A percentile compares a stretch with the other conserved stretches of the same genome.
Evolutionary conservation across 2,329 filamentous ascomycete species (phyloP).

Genomic region (Claviceps cyperi): DNA sequence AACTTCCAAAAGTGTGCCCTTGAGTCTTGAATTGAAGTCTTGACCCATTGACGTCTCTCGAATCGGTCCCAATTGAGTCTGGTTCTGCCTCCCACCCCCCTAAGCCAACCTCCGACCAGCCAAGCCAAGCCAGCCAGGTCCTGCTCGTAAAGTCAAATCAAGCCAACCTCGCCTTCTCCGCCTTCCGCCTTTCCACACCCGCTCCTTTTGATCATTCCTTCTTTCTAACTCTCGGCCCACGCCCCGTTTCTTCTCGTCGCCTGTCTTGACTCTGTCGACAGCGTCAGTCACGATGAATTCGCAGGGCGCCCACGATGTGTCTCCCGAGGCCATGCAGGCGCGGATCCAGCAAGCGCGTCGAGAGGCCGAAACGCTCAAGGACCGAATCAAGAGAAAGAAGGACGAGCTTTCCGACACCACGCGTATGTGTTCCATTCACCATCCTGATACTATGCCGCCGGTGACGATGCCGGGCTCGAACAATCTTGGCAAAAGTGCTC

Average conservation of each 20-base stretch:
- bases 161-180: slow-evolving; percentile 10
- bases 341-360: slow-evolving; percentile 83
- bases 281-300: slow-evolving; percentile 34
- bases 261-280: slow-evolving; percentile 4
- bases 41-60: no score
- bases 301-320: slow-evolving; percentile 46
- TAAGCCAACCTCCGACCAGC: background rate
- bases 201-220: slow-evolving; percentile 7
- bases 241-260: background rate
- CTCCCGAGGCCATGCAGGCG: slow-evolving; percentile 75
- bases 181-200: slow-evolving; percentile 21
- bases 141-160: no score
- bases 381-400: slow-evolving; percentile 99
- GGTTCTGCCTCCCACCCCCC: background rate
- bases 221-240: background rate
- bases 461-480: no score
- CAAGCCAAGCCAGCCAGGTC: background rate
- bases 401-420: slow-evolving; percentile 97
- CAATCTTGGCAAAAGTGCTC: background rate
- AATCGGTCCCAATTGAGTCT: background rate
- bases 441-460: background rate
- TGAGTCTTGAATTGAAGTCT: no score
- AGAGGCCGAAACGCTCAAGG: slow-evolving; percentile 95
- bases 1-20: no score
- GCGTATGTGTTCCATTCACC: slow-evolving; percentile 49